These are phyloP conservation scores for Neonectria sp. DNA, from an alignment of 2,329 filamentous ascomycete species.

Conservation along the genomic window DNA sequence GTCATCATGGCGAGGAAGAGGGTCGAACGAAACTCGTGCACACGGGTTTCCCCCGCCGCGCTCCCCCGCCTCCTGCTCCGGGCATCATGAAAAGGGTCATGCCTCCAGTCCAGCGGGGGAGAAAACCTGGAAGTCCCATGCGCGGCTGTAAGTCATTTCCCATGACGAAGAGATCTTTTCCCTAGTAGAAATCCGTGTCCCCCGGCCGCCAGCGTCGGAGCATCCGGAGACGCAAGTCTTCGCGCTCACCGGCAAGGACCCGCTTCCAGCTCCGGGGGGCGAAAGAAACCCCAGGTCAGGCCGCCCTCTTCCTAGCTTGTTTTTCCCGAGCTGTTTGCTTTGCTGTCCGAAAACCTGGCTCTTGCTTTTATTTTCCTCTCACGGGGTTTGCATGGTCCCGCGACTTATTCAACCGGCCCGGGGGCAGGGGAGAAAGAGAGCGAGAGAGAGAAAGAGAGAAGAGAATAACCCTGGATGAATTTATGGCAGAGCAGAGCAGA, in stretches of 20 bases:
- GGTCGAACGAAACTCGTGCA: background rate
- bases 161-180: background rate
- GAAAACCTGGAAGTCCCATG: background rate
- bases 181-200: background rate
- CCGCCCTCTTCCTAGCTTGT: background rate
- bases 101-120: background rate
- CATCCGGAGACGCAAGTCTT: slow-evolving; percentile 1
- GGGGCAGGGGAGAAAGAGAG: background rate
- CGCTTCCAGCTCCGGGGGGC: slow-evolving; percentile 36
- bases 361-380: slow-evolving; percentile 4
- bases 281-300: slow-evolving; percentile 13
- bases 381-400: slow-evolving; percentile 27
- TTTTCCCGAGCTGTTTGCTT: background rate
- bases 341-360: no score
- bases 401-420: slow-evolving; percentile 22
- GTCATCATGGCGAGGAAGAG: slow-evolving; percentile 14
- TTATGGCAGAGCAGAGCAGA: no score
- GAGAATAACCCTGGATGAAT: no score
- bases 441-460: no score
- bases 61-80: background rate
- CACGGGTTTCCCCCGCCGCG: slow-evolving; percentile 21
- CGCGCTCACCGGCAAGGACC: slow-evolving; percentile 7
- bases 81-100: no score
- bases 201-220: slow-evolving; percentile 1
- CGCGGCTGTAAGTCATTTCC: background rate